Percentiles rank a stretch among this genome's conserved stretches.
Conservation (phyloP, 176 grass and related monocot species). For the Ensete ventricosum region DNA sequence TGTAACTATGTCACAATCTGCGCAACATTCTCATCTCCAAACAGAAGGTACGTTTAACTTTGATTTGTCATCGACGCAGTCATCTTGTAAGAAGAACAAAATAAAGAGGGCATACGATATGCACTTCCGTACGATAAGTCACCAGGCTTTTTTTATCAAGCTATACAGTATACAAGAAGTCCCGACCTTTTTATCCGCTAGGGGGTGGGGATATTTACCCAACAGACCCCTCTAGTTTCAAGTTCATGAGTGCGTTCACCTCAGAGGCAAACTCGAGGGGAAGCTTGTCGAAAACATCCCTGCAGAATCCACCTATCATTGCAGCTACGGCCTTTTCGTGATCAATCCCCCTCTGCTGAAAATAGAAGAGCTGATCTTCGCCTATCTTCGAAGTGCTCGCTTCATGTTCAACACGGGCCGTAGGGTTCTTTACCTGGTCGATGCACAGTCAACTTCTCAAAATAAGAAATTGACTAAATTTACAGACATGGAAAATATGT, state of each 20-base stretch:
- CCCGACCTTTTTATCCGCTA: neutral
- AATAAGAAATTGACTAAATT: neutral
- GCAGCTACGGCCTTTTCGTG: constrained; percentile 90
- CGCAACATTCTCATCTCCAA: too few species aligned
- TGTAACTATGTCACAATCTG: too few species aligned
- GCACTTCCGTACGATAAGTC: neutral
- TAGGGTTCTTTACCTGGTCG: constrained; percentile 66
- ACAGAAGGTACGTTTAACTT: too few species aligned
- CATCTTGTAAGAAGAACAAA: too few species aligned
- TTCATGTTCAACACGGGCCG: constrained; percentile 75
- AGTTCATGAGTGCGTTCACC: constrained; percentile 86
- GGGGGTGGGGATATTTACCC: constrained; percentile 42
- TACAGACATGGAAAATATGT: neutral
- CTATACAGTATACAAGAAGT: neutral
- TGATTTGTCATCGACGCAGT: too few species aligned
- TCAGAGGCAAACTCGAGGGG: constrained; percentile 86
- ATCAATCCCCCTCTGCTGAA: constrained; percentile 93
- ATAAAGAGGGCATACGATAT: neutral
- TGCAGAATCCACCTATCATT: constrained; percentile 97
- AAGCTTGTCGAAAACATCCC: constrained; percentile 76
- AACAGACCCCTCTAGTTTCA: constrained; percentile 94
- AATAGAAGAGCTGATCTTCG: constrained; percentile 97
- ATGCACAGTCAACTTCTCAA: neutral
- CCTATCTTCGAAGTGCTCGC: constrained; percentile 98
- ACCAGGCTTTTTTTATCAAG: neutral